phyloP scores from a whole-genome alignment of 75 land plant genomes.

The Azolla pinnata region DNA sequence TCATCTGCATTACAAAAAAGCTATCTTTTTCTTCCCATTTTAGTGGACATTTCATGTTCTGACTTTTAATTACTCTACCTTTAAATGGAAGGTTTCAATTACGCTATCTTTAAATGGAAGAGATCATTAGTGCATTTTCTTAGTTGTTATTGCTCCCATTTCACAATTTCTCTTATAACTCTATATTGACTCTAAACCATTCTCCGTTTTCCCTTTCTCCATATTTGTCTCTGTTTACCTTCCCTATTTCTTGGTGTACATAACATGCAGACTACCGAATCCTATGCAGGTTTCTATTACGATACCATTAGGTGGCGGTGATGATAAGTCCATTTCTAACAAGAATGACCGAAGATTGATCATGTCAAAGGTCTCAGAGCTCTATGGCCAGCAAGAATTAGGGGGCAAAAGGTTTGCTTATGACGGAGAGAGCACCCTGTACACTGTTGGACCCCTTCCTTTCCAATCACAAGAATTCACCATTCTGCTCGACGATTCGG shows the following conservation, averaged over 20 bases:
- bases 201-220: too few species aligned
- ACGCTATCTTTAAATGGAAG: too few species aligned
- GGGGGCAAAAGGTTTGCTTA: conserved; percentile 67
- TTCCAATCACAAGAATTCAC: conserved; percentile 46
- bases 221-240: too few species aligned
- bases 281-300: neutral
- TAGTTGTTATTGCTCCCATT: neutral
- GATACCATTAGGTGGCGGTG: conserved; percentile 38
- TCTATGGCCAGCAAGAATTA: conserved; percentile 40
- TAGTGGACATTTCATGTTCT: too few species aligned
- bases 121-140: too few species aligned
- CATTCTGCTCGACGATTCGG: conserved; percentile 52
- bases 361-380: conserved; percentile 45
- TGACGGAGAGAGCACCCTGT: conserved; percentile 81
- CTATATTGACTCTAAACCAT: too few species aligned
- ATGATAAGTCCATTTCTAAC: conserved; percentile 47
- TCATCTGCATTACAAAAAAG: too few species aligned
- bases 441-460: conserved; percentile 55
- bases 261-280: neutral
- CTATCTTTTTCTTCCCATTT: too few species aligned
- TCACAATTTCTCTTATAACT: neutral
- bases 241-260: neutral
- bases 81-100: too few species aligned
- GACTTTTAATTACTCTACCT: too few species aligned
- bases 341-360: conserved; percentile 59